phyloP scores from a whole-genome alignment of 164 flowering plant genomes.

The Kingdonia uniflora region DNA sequence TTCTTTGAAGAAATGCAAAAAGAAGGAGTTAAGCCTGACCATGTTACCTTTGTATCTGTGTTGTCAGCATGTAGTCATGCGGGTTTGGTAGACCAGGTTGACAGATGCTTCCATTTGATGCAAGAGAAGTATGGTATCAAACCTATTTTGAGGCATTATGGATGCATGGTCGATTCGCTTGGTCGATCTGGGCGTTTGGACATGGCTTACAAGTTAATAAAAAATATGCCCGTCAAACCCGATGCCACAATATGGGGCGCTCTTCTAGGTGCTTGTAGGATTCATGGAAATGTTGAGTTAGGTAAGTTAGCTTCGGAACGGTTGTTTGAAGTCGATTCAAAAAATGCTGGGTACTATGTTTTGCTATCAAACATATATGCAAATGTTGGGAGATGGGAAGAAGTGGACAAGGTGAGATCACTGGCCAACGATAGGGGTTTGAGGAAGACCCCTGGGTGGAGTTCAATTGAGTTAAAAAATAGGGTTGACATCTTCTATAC shows the following conservation, averaged over 20 bases:
- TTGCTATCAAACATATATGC: too few species aligned
- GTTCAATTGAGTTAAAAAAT: too few species aligned
- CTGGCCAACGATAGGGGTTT: too few species aligned
- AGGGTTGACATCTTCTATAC: too few species aligned
- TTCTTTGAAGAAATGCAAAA: constrained; percentile 22
- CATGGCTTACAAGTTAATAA: constrained; percentile 27
- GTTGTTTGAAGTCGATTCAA: too few species aligned
- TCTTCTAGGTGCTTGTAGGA: constrained; percentile 32
- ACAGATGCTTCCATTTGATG: constrained; percentile 23
- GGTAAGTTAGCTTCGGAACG: too few species aligned
- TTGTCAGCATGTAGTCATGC: constrained; percentile 37
- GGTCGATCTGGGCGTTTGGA: constrained; percentile 32
- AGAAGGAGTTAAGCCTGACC: constrained; percentile 26
- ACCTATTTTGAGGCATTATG: constrained; percentile 28
- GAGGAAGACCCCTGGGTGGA: too few species aligned
- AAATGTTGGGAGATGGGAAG: too few species aligned
- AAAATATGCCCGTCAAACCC: constrained; percentile 22
- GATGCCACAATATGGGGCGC: constrained; percentile 40
- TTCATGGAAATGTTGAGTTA: too few species aligned
- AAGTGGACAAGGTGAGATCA: too few species aligned
- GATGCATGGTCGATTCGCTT: constrained; percentile 31
- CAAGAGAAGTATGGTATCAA: constrained; percentile 24
- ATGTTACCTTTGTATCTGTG: constrained; percentile 33
- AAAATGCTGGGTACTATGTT: too few species aligned
- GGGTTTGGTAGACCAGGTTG: constrained; percentile 32